Conservation (phyloP, 2,329 filamentous ascomycete species). For the Phyllosticta capitalensis region DNA sequence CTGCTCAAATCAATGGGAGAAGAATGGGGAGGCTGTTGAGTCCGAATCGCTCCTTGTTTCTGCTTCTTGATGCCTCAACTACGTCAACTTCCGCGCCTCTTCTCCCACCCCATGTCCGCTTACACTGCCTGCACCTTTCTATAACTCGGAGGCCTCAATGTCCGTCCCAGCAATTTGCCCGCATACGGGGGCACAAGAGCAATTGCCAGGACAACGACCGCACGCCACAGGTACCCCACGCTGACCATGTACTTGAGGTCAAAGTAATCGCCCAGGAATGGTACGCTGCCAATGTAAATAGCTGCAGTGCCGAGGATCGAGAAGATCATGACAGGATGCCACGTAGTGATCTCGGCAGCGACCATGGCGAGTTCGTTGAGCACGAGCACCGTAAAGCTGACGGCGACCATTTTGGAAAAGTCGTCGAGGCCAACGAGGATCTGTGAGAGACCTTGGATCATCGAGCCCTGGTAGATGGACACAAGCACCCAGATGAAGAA, state of each 20-base stretch:
- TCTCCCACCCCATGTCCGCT: not conserved
- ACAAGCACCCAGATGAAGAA: slow-evolving; percentile 97
- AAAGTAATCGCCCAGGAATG: slow-evolving; percentile 84
- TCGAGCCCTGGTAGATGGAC: slow-evolving; percentile 85
- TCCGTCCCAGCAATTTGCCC: slow-evolving; percentile 73
- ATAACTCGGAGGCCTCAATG: slow-evolving; percentile 86
- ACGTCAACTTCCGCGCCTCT: not conserved
- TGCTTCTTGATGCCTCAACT: not conserved
- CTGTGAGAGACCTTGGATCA: slow-evolving; percentile 92
- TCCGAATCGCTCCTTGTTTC: no score
- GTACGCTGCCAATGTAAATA: slow-evolving; percentile 72
- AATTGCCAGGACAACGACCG: slow-evolving; percentile 67
- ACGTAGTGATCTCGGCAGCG: slow-evolving; percentile 89
- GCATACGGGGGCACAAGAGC: slow-evolving; percentile 80
- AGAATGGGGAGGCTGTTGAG: no score
- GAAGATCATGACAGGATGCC: slow-evolving; percentile 88
- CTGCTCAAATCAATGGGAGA: no score
- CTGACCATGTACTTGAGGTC: slow-evolving; percentile 72
- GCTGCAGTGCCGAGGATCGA: slow-evolving; percentile 73
- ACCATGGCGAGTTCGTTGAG: slow-evolving; percentile 97
- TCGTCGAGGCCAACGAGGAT: slow-evolving; percentile 63
- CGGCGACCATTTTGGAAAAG: slow-evolving; percentile 62
- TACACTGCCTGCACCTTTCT: slow-evolving; percentile 75
- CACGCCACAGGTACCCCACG: slow-evolving; percentile 79
- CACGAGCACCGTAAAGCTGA: slow-evolving; percentile 85